These are phyloP conservation scores for Auricularia sp. DNA, from an alignment of 768 basidiomycete species.

Conservation along the genomic window DNA sequence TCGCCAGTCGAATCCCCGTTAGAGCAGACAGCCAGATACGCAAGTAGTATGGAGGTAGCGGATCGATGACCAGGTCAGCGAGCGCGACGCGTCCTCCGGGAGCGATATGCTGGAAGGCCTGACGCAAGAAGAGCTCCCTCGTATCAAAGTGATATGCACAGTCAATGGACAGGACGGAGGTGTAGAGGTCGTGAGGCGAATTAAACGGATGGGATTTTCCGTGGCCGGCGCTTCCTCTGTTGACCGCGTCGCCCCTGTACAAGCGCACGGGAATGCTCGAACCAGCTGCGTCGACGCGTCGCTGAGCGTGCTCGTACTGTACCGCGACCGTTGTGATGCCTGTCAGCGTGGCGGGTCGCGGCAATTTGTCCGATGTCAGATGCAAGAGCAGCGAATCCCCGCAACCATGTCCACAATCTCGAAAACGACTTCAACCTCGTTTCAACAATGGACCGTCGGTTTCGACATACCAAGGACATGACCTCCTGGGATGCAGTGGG, in stretches of 20 bases:
- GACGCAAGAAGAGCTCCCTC: conserved; percentile 40
- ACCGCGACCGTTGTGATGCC: conserved; percentile 47
- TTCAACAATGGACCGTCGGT: background rate
- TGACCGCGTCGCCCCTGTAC: conserved; percentile 18
- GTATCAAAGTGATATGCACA: conserved; percentile 61
- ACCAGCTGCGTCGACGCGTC: conserved; percentile 18
- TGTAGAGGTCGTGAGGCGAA: background rate
- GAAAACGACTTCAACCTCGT: background rate
- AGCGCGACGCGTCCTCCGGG: conserved; percentile 46
- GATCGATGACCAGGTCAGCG: conserved; percentile 37
- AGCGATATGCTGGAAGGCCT: conserved; percentile 35
- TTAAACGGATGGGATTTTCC: conserved; percentile 40
- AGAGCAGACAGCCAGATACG: conserved; percentile 8
- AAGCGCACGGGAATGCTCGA: conserved; percentile 13
- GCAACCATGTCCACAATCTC: conserved; percentile 60
- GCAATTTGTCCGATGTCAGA: conserved; percentile 33
- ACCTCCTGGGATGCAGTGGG: conserved; percentile 29
- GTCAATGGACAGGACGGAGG: conserved; percentile 34
- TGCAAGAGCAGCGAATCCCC: conserved; percentile 56
- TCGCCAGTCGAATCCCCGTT: conserved; percentile 26
- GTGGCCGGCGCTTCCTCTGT: conserved; percentile 21
- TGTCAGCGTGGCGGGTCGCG: conserved; percentile 36
- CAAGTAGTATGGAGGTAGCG: conserved; percentile 12
- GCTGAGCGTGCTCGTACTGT: conserved; percentile 38
- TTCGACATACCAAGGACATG: conserved; percentile 40